These are phyloP conservation scores for Xylariomycetidae sp. DNA, from an alignment of 2,329 filamentous ascomycete genomes.

Conservation along the genomic window DNA sequence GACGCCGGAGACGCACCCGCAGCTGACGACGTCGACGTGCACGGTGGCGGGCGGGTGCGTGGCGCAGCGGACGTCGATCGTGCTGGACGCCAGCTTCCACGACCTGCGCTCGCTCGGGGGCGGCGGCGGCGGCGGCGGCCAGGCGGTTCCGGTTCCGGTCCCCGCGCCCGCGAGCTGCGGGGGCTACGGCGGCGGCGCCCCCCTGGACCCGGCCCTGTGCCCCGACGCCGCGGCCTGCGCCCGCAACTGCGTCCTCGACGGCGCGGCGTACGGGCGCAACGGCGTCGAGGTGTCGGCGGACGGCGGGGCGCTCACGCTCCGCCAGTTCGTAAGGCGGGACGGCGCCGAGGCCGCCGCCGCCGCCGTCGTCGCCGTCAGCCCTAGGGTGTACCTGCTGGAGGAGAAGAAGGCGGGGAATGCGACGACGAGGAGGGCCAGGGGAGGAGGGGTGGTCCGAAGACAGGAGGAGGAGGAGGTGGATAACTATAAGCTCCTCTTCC, in stretches of 20 bases:
- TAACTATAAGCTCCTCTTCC: slow-evolving; percentile 43
- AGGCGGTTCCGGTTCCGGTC: slow-evolving; percentile 8
- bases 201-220: slow-evolving; percentile 33
- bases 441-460: slow-evolving; percentile 29
- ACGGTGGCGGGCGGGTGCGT: slow-evolving; percentile 42
- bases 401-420: slow-evolving; percentile 29
- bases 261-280: slow-evolving; percentile 36
- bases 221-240: slow-evolving; percentile 40
- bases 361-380: slow-evolving; percentile 11
- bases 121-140: too few relatives aligned
- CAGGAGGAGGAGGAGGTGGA: slow-evolving; percentile 33
- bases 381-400: slow-evolving; percentile 52
- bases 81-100: slow-evolving; percentile 41
- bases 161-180: slow-evolving; percentile 26
- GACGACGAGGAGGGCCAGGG: slow-evolving; percentile 15
- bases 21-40: slow-evolving; percentile 45
- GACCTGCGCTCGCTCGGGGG: slow-evolving; percentile 22
- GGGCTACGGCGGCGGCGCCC: slow-evolving; percentile 15
- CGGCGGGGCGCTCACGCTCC: slow-evolving; percentile 18
- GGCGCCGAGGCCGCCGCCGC: slow-evolving; percentile 20
- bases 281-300: slow-evolving; percentile 21
- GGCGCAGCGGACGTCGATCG: slow-evolving; percentile 40
- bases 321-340: slow-evolving; percentile 25
- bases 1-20: slow-evolving; percentile 32
- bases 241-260: slow-evolving; percentile 45